phyloP scores from a whole-genome alignment of 257 asterid species.

The Fraxinus quadrangulata region DNA sequence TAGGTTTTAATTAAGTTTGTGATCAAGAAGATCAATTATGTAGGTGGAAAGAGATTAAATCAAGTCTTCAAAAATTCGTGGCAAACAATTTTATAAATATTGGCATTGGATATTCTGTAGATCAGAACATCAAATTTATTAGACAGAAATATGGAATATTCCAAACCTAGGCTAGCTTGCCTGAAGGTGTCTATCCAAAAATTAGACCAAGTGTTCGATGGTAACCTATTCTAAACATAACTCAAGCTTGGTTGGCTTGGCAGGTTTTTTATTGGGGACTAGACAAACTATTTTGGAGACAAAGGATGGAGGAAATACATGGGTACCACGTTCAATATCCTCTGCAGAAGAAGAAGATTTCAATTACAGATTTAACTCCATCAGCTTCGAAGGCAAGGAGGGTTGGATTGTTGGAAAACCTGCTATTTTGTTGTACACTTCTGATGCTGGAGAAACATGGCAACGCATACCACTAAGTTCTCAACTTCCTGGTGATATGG shows the following conservation, averaged over 20 bases:
- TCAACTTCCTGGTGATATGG: slow-evolving; percentile 97
- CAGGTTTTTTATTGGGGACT: slow-evolving; percentile 85
- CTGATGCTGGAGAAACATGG: slow-evolving; percentile 88
- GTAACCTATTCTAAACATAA: neutral
- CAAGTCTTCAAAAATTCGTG: neutral
- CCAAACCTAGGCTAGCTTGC: no score
- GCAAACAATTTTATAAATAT: neutral
- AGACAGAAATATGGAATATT: neutral
- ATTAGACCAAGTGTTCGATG: no score
- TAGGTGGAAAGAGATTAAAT: neutral
- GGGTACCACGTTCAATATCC: slow-evolving; percentile 81
- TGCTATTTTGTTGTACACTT: slow-evolving; percentile 76
- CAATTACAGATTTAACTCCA: slow-evolving; percentile 84
- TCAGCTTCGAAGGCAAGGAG: slow-evolving; percentile 92
- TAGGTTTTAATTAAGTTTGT: neutral
- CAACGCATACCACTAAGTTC: slow-evolving; percentile 80
- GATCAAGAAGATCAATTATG: neutral
- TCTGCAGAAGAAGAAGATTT: slow-evolving; percentile 98
- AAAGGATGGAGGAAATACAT: slow-evolving; percentile 85
- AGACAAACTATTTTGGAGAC: slow-evolving; percentile 95
- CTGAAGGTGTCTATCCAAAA: no score
- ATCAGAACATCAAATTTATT: neutral
- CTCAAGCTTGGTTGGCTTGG: slow-evolving; percentile 25
- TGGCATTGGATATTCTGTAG: neutral
- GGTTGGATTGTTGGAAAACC: slow-evolving; percentile 99